phyloP scores from a whole-genome alignment of 139 green algal species.

The Trebouxia sp. region DNA sequence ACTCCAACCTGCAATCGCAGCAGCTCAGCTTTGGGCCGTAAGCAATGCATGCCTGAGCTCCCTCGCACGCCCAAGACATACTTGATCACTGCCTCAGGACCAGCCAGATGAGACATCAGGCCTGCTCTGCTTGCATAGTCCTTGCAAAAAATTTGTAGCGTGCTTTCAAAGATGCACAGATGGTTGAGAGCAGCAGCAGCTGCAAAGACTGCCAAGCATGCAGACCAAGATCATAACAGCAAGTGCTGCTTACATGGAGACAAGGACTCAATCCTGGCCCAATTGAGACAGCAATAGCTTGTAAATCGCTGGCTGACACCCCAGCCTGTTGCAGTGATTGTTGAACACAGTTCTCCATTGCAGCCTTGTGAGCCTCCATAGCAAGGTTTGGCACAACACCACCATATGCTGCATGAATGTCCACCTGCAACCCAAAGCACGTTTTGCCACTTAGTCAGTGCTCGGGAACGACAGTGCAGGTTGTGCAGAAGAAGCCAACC shows the following conservation, averaged over 20 bases:
- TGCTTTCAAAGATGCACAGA: too few relatives aligned
- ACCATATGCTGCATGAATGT: conserved; percentile 87
- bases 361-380: conserved; percentile 82
- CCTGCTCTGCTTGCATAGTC: too few relatives aligned
- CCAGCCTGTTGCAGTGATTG: conserved; percentile 65
- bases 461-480: neutral
- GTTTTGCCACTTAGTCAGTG: neutral
- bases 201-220: neutral
- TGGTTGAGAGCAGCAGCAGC: neutral
- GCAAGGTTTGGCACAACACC: conserved; percentile 95
- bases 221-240: conserved; percentile 7
- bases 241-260: conserved; percentile 56
- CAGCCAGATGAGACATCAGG: neutral
- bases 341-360: conserved; percentile 89
- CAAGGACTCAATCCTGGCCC: conserved; percentile 94
- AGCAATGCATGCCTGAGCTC: too few relatives aligned
- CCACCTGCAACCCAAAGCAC: conserved; percentile 59
- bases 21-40: neutral
- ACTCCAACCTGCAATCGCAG: conserved; percentile 76
- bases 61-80: too few relatives aligned
- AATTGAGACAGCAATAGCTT: conserved; percentile 92
- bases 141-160: too few relatives aligned
- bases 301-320: conserved; percentile 52
- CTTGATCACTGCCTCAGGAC: too few relatives aligned
- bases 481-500: conserved; percentile 28